Percentiles rank a stretch among this genome's conserved stretches.
These are phyloP conservation scores for Astrothelium subdiscretum DNA, from an alignment of 495 filamentous ascomycete genomes.

Conservation along the genomic window DNA sequence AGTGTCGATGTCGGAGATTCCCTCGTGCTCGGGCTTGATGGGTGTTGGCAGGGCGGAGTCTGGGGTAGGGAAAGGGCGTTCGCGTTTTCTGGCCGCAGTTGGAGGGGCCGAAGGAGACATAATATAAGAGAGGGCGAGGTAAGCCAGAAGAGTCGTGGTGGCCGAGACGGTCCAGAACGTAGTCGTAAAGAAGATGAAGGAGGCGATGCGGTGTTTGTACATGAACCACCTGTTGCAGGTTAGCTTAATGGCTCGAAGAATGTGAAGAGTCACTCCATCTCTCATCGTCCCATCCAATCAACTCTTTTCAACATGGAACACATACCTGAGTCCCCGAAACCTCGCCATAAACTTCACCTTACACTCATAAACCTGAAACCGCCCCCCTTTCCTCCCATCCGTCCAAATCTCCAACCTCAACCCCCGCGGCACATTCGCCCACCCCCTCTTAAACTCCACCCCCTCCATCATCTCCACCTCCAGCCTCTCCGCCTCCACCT, in stretches of 20 bases:
- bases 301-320: neutral
- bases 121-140: constrained; percentile 11
- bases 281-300: neutral
- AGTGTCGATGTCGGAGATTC: constrained; percentile 14
- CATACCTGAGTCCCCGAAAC: constrained; percentile 57
- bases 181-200: constrained; percentile 52
- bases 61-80: neutral
- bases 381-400: constrained; percentile 30
- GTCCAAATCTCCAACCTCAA: constrained; percentile 54
- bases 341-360: constrained; percentile 56
- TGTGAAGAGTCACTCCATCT: too few species aligned
- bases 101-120: constrained; percentile 2
- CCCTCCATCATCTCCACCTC: constrained; percentile 59
- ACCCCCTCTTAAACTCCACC: constrained; percentile 48
- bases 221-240: constrained; percentile 54
- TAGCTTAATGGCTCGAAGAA: neutral
- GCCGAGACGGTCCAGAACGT: constrained; percentile 67
- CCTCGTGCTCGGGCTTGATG: constrained; percentile 25
- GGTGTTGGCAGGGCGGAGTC: neutral
- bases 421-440: constrained; percentile 43
- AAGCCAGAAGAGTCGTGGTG: constrained; percentile 29
- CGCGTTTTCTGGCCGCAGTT: neutral
- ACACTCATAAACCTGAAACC: constrained; percentile 64
- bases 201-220: constrained; percentile 62
- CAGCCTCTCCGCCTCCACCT: constrained; percentile 43